Percentiles rank a stretch among this genome's conserved stretches.
Conservation (phyloP, 257 asterid genomes). For the Solanum lycopersicoides region DNA sequence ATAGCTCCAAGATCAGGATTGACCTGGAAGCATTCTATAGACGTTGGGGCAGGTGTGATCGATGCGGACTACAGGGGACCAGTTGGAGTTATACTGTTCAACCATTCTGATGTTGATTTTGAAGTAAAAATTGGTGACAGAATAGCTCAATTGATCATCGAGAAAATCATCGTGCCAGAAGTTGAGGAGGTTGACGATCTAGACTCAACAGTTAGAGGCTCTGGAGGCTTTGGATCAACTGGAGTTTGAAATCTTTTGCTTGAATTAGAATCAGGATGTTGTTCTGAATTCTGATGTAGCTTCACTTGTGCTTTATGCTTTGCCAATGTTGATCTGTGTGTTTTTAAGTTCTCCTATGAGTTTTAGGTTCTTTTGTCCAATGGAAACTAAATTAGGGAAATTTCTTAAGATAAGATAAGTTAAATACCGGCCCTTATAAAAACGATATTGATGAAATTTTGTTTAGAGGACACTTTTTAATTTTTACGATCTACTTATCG, state of each 20-base stretch:
- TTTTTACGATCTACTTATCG: not conserved
- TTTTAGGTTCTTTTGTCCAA: not conserved
- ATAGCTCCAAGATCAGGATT: constrained; percentile 75
- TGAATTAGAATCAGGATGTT: not conserved
- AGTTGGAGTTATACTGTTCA: constrained; percentile 34
- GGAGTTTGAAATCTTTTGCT: constrained; percentile 11
- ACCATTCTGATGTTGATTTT: constrained; percentile 31
- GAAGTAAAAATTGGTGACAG: constrained; percentile 32
- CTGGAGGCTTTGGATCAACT: constrained; percentile 36
- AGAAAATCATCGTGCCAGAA: constrained; percentile 19
- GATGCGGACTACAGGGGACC: constrained; percentile 67
- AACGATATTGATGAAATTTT: not conserved
- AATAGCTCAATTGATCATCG: constrained; percentile 32
- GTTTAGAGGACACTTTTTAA: not conserved
- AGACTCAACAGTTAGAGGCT: constrained; percentile 26
- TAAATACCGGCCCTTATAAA: not conserved
- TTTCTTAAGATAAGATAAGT: not conserved
- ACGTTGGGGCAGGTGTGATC: constrained; percentile 90
- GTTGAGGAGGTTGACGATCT: constrained; percentile 30
- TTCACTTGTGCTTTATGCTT: not conserved
- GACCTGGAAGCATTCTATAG: constrained; percentile 78
- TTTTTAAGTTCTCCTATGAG: not conserved
- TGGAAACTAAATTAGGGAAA: not conserved
- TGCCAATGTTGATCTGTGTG: too few relatives aligned
- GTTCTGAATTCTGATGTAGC: too few relatives aligned